phyloP scores from a whole-genome alignment of 1,139 yeast species.

The Pichia norvegensis region DNA sequence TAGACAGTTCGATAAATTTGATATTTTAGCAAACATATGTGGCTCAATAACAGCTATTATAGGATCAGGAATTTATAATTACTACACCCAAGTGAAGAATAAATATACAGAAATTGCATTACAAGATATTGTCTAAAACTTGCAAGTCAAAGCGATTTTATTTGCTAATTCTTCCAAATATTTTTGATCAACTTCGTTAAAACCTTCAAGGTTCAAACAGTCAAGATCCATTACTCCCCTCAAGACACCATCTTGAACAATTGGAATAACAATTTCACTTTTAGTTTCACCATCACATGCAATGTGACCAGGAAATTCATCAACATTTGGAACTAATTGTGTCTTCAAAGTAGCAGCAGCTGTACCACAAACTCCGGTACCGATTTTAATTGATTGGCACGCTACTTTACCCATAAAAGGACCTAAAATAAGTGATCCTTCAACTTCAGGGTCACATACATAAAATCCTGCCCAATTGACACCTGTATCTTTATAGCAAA shows the following conservation, averaged over 20 bases:
- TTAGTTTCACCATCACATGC: conserved; percentile 95
- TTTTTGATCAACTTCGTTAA: conserved; percentile 52
- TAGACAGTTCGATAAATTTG: conserved; percentile 25
- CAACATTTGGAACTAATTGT: conserved; percentile 71
- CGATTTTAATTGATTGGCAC: conserved; percentile 71
- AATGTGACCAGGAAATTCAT: conserved; percentile 81
- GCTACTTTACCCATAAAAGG: conserved; percentile 98
- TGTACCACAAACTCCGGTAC: conserved; percentile 86
- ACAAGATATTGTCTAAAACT: conserved; percentile 19
- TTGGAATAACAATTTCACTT: conserved; percentile 90
- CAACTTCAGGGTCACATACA: conserved; percentile 36
- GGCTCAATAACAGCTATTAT: conserved; percentile 24
- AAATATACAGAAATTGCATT: background rate
- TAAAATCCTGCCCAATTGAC: conserved; percentile 97
- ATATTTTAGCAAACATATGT: conserved; percentile 23
- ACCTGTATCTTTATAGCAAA: conserved; percentile 53
- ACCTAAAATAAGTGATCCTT: conserved; percentile 56
- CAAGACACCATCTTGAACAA: conserved; percentile 33
- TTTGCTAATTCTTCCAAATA: conserved; percentile 54
- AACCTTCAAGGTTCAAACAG: conserved; percentile 57
- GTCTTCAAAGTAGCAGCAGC: conserved; percentile 57
- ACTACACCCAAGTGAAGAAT: background rate
- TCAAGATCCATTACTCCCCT: conserved; percentile 85
- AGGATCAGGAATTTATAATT: conserved; percentile 13
- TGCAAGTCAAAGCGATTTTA: conserved; percentile 43